These are phyloP conservation scores for Epichloe coenophiala DNA, from an alignment of 2,329 filamentous ascomycete genomes.

Conservation along the genomic window DNA sequence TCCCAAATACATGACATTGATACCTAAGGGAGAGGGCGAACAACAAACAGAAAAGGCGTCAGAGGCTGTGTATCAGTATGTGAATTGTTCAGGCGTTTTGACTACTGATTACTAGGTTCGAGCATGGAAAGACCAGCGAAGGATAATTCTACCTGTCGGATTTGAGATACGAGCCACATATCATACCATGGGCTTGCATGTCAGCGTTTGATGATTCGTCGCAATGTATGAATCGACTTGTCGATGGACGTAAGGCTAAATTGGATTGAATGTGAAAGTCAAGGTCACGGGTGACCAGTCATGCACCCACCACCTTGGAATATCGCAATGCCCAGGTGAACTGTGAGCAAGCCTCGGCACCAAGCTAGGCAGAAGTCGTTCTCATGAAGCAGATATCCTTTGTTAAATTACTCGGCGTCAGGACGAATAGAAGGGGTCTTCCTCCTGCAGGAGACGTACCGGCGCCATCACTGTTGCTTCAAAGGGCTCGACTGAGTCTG, in stretches of 20 bases:
- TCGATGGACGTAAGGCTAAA: conserved; percentile 13
- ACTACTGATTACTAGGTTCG: background rate
- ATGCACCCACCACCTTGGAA: too few relatives aligned
- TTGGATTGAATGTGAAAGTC: too few relatives aligned
- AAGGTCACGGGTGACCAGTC: too few relatives aligned
- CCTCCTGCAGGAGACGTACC: conserved; percentile 48
- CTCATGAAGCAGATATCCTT: conserved; percentile 35
- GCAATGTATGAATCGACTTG: background rate
- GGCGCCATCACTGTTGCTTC: too few relatives aligned
- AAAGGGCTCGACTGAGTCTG: conserved; percentile 13
- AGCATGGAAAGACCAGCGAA: background rate
- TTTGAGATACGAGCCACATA: too few relatives aligned
- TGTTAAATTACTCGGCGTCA: too few relatives aligned
- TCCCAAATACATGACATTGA: background rate
- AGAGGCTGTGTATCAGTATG: background rate
- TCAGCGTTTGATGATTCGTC: background rate
- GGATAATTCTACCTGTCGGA: background rate
- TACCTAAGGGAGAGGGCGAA: background rate
- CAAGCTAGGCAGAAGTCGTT: conserved; percentile 38
- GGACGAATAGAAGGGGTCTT: too few relatives aligned
- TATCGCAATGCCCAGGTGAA: too few relatives aligned
- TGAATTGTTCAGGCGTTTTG: conserved; percentile 1
- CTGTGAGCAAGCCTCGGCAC: conserved; percentile 13
- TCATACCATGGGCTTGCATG: background rate
- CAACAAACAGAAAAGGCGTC: background rate